Percentiles rank a stretch among this genome's conserved stretches.
Conservation (phyloP, 129 eudicot genomes). For the Pseudognaphalium luteoalbum region DNA sequence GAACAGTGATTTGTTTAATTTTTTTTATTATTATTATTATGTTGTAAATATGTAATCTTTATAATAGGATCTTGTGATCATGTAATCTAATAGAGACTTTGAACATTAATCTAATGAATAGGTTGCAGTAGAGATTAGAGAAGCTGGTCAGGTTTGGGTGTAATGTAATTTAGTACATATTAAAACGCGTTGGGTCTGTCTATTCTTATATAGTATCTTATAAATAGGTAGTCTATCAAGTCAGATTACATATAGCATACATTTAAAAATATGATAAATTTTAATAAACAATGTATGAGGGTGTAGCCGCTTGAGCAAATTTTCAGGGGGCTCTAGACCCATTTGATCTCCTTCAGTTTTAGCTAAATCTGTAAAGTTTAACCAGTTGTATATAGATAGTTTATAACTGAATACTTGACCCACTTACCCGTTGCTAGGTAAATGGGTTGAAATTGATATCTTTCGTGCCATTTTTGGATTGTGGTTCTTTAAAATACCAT, state of each 20-base stretch:
- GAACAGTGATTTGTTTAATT: neutral
- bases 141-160: conserved; percentile 1
- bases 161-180: neutral
- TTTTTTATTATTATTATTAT: no score
- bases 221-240: no score
- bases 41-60: neutral
- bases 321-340: neutral
- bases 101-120: neutral
- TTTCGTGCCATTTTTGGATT: neutral
- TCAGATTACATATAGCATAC: neutral
- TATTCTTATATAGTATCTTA: neutral
- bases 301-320: neutral
- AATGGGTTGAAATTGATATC: neutral
- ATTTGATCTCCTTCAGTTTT: neutral
- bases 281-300: neutral
- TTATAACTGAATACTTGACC: neutral
- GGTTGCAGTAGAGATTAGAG: neutral
- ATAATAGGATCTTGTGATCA: neutral
- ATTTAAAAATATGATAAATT: neutral
- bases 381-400: neutral
- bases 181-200: neutral
- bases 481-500: neutral
- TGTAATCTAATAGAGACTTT: neutral
- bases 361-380: neutral
- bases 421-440: neutral